These are phyloP conservation scores for Colletotrichum sansevieriae DNA, from an alignment of 2,329 filamentous ascomycete species.

Conservation along the genomic window DNA sequence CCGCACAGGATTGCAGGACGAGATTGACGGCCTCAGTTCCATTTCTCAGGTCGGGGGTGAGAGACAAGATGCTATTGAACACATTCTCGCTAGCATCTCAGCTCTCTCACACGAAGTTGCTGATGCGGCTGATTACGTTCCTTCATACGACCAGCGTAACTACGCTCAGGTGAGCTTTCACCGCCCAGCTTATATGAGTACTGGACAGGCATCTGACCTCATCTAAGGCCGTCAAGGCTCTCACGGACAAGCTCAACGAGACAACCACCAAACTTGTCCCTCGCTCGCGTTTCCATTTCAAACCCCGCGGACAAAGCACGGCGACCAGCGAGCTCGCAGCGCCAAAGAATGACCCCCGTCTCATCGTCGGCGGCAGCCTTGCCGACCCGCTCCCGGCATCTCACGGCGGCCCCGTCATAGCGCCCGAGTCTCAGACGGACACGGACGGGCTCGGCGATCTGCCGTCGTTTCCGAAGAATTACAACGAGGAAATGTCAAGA, in stretches of 20 bases:
- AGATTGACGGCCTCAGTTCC: constrained; percentile 51
- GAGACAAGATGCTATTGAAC: constrained; percentile 83
- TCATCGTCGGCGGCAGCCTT: constrained; percentile 45
- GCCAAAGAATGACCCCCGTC: constrained; percentile 58
- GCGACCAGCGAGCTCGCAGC: constrained; percentile 51
- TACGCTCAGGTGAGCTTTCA: constrained; percentile 78
- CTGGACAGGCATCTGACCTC: background rate
- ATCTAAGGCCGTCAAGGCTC: constrained; percentile 78
- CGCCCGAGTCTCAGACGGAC: constrained; percentile 44
- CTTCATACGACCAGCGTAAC: constrained; percentile 89
- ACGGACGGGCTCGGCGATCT: constrained; percentile 54
- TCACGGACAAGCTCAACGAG: constrained; percentile 83
- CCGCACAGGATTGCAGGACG: constrained; percentile 72
- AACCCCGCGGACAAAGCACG: constrained; percentile 46
- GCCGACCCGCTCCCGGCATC: constrained; percentile 41
- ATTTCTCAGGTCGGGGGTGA: constrained; percentile 75
- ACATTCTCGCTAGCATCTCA: constrained; percentile 83
- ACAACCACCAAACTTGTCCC: constrained; percentile 77
- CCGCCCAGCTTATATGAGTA: background rate
- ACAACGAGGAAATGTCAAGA: constrained; percentile 68
- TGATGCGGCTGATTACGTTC: constrained; percentile 84
- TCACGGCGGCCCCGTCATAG: constrained; percentile 41
- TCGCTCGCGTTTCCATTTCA: constrained; percentile 88
- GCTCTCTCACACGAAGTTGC: constrained; percentile 86
- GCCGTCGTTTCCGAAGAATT: constrained; percentile 60